Evolutionary conservation across 176 grass and related monocot species (phyloP), one percentile per base, ranked within the genome.

Genomic region (Dactylis glomerata): DNA sequence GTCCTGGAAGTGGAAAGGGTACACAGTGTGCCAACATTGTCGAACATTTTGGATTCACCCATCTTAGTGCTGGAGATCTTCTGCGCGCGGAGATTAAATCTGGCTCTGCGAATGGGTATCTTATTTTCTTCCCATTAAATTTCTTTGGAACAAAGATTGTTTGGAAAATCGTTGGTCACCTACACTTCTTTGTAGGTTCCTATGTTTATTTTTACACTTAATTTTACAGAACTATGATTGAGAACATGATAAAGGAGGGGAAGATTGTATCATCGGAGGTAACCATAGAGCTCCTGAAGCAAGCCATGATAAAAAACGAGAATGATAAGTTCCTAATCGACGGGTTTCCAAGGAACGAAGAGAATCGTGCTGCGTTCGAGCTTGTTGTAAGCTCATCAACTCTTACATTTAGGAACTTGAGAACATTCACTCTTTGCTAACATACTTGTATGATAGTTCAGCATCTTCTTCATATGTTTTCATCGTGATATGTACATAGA

Each of bases 161-260:
- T 78, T 17, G 1, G 20, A 79, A 79, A 28, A 63, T 47, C 10
- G 44, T 65, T 23, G 19, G 10, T 57, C 26, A 47, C 81, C 8
- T 83, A 31, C 31, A 38, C 32, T 64, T 63, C 14, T 47, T 31
- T 71, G 12, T 50, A n/a, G 5, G 13, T 70, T 38, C 44, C 42
- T 90, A 40, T 84, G 7, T 72, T 78, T 27, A 57, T 79, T 52
- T 45, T 12, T 80, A n/a, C 57, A 55, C 55, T 82, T 68, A 86
- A 19, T 40, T 88, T 84, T 38, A 41, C 89, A 96, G 91, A 67
- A 93, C 94, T 70, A 96, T 96, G 94, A 96, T 96, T 64, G 89
- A 96, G 73, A 96, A 96, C 84, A 96, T 96, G 94, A 96, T 97
- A 90, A 97, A 94, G 75, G 94, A 97, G 61, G 94, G 94, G 73